Evolutionary conservation across 805 yeast genomes (phyloP).

Genomic region (Candida xiaguanensis): DNA sequence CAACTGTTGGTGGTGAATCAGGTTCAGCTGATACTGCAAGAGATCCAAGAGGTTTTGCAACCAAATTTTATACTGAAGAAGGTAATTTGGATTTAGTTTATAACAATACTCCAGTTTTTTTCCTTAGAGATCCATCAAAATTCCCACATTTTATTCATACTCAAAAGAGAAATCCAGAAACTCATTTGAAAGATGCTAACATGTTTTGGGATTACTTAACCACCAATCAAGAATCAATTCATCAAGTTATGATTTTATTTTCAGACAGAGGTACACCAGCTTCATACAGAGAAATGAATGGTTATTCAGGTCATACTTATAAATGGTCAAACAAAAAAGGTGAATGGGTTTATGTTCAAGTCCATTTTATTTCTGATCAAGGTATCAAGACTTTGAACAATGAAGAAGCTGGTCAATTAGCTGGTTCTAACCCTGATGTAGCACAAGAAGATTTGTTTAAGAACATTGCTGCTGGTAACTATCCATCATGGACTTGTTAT

Average conservation of each 20-base stretch:
- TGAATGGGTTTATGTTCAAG: slow-evolving; percentile 76
- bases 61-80: slow-evolving; percentile 78
- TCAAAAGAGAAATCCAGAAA: slow-evolving; percentile 81
- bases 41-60: slow-evolving; percentile 84
- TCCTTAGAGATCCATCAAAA: slow-evolving; percentile 79
- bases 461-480: slow-evolving; percentile 71
- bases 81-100: slow-evolving; percentile 83
- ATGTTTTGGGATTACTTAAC: slow-evolving; percentile 85
- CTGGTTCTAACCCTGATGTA: slow-evolving; percentile 79
- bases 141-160: slow-evolving; percentile 88
- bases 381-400: slow-evolving; percentile 49
- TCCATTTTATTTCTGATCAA: slow-evolving; percentile 67
- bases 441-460: slow-evolving; percentile 78
- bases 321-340: slow-evolving; percentile 76
- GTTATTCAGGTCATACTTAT: slow-evolving; percentile 81
- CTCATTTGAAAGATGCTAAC: slow-evolving; percentile 74
- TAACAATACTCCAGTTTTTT: slow-evolving; percentile 84
- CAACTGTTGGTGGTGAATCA: slow-evolving; percentile 83
- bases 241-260: slow-evolving; percentile 70
- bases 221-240: slow-evolving; percentile 68
- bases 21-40: slow-evolving; percentile 82
- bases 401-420: slow-evolving; percentile 64
- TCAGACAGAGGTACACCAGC: slow-evolving; percentile 83
- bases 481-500: slow-evolving; percentile 82
- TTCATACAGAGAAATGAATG: slow-evolving; percentile 73